Base-by-base conservation (phyloP, 331 rosid genomes). In the Quercus tomentella region DNA sequence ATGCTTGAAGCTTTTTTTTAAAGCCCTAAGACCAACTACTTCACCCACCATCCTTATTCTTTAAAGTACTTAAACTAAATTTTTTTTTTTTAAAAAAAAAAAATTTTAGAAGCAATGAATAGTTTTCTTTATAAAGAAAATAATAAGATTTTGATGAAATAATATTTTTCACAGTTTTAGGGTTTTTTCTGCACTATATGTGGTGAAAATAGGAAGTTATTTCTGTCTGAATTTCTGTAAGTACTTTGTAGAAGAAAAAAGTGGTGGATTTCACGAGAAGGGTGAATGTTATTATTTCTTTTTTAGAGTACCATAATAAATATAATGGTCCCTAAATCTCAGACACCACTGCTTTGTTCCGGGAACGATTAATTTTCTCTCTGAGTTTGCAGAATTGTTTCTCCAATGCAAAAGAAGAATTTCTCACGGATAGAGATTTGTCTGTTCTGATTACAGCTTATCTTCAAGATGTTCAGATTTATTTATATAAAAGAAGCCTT, bases 221-320 rank as follows among this genome's bases (percentile, higher is more conserved):
- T 15, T 37, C 20, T n/a, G 21, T 49, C 68, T 43, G 17, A 41
- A 7, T 57, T 57, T n/a, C 18, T 74, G 4, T 1, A n/a, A 49
- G 33, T 21, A 56, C 18, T 63, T 56, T 37, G 70, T 28, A 68
- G 69, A 25, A 78, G 56, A 54, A 69, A 78, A 68, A 54, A 69
- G 56, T 17, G 31, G 71, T 7, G 71, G 21, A 70, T 6, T 57
- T 70, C 61, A 37, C 81, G 25, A 78, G 81, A 56, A 70, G 58
- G 56, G 58, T 56, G 9, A 16, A 65, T 30, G 70, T 65, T 65
- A 22, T 30, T 30, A 14, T 7, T 65, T 31, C 70, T 6, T 30
- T 65, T 65, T 30, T 8, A 63, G 35, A 12, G 35, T 14, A 25
- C 5, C 11, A 26, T 6, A n/a, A 6, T 33, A 31, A 66, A 9